These are phyloP conservation scores for Pittosporum tobira DNA, from an alignment of 129 eudicot species.

Conservation along the genomic window DNA sequence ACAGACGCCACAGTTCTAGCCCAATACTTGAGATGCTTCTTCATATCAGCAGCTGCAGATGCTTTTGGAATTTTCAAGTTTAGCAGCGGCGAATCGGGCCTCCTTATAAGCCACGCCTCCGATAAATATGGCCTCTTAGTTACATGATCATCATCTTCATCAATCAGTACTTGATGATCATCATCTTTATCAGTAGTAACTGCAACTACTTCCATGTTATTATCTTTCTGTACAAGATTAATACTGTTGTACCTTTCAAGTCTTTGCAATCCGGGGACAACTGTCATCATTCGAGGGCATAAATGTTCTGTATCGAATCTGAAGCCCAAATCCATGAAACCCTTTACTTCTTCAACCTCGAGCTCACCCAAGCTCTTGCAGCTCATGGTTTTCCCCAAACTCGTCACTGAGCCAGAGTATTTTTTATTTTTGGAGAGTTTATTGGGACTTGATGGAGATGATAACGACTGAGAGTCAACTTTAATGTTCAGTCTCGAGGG, in stretches of 20 bases:
- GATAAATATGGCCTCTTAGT: conserved; percentile 37
- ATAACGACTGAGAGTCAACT: conserved; percentile 16
- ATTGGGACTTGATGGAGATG: conserved; percentile 11
- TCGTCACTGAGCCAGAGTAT: conserved; percentile 4
- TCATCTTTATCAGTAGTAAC: background rate
- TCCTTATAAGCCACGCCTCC: conserved; percentile 44
- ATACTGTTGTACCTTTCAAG: background rate
- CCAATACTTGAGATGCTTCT: conserved; percentile 39
- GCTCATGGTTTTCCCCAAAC: conserved; percentile 31
- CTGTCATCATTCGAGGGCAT: conserved; percentile 28
- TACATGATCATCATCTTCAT: background rate
- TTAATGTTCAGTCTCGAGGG: conserved; percentile 13
- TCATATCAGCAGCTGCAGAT: conserved; percentile 31
- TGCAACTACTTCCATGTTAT: too few relatives aligned
- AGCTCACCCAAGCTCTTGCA: conserved; percentile 37
- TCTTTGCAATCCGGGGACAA: conserved; percentile 44
- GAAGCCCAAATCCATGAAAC: conserved; percentile 46
- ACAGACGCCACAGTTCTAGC: conserved; percentile 38
- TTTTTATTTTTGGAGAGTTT: conserved; percentile 2
- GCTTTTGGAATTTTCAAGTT: conserved; percentile 22
- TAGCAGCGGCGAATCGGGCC: conserved; percentile 33
- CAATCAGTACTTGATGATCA: background rate
- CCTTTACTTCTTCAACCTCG: conserved; percentile 44
- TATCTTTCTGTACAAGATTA: background rate
- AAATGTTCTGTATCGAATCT: conserved; percentile 20